A percentile compares a stretch with the other conserved stretches of the same genome.
These are phyloP conservation scores for Ascosphaera aggregata DNA, from an alignment of 2,329 filamentous ascomycete genomes.

Conservation along the genomic window DNA sequence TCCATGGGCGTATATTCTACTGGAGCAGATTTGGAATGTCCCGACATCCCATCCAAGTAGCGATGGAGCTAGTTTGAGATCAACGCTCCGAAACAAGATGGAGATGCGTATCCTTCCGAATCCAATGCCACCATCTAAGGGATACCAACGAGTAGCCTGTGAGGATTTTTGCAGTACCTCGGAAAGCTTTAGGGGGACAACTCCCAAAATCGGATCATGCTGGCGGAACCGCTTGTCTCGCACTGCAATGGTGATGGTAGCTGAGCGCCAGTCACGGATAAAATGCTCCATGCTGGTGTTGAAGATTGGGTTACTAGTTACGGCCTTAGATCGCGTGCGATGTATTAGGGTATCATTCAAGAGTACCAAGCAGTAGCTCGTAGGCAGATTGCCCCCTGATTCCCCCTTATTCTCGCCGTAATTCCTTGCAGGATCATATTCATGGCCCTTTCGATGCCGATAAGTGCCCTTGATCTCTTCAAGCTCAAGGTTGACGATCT, in stretches of 20 bases:
- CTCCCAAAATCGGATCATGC: conserved; percentile 83
- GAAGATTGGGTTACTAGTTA: conserved; percentile 88
- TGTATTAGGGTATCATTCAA: conserved; percentile 77
- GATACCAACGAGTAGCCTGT: conserved; percentile 80
- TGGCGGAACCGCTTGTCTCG: conserved; percentile 74
- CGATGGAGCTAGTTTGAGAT: conserved; percentile 59
- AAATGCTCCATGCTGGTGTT: conserved; percentile 91
- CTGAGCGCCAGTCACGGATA: conserved; percentile 75
- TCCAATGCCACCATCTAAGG: conserved; percentile 81
- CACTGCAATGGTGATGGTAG: conserved; percentile 67
- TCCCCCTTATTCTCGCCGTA: conserved; percentile 77
- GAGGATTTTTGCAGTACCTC: conserved; percentile 75
- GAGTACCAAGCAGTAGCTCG: conserved; percentile 80
- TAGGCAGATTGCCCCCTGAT: conserved; percentile 54
- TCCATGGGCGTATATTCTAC: conserved; percentile 40
- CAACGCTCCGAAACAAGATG: conserved; percentile 70
- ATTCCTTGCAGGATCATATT: conserved; percentile 70
- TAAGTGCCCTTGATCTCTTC: conserved; percentile 57
- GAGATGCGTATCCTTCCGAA: conserved; percentile 80
- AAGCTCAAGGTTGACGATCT: conserved; percentile 88
- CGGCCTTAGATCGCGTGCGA: conserved; percentile 83
- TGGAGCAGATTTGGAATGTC: conserved; percentile 67
- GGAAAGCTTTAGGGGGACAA: conserved; percentile 68
- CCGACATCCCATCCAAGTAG: conserved; percentile 91
- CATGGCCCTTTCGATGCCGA: conserved; percentile 61